Conservation (phyloP, 495 filamentous ascomycete species). For the Friedmanniomyces simplex region DNA sequence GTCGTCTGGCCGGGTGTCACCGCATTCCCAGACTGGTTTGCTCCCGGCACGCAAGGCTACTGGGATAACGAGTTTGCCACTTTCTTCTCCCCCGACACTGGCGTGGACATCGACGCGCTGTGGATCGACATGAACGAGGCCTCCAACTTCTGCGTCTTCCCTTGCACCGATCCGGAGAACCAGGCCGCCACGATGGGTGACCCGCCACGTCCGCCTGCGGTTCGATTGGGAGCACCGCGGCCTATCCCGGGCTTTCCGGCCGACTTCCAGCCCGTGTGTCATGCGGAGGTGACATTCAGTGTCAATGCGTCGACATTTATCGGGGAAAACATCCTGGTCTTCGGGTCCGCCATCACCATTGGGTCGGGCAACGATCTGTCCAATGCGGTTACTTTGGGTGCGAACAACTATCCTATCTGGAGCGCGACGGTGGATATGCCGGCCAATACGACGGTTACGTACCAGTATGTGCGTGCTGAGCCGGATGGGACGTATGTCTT, state of each 20-base stretch:
- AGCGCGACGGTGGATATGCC: conserved; percentile 16
- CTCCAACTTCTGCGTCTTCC: conserved; percentile 58
- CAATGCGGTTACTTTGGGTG: conserved; percentile 4
- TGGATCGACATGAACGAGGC: conserved; percentile 55
- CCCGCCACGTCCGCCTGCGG: conserved; percentile 56
- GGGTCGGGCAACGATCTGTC: conserved; percentile 5
- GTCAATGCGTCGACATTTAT: conserved; percentile 16
- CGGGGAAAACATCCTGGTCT: conserved; percentile 16
- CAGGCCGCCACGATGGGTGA: conserved; percentile 44
- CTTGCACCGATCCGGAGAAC: conserved; percentile 53
- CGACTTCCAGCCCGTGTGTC: conserved; percentile 54
- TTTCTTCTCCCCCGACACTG: conserved; percentile 52
- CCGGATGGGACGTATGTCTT: conserved; percentile 11
- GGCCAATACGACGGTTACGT: conserved; percentile 11
- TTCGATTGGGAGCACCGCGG: conserved; percentile 44
- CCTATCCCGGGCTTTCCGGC: conserved; percentile 60
- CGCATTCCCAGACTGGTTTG: conserved; percentile 59
- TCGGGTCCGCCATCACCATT: conserved; percentile 11
- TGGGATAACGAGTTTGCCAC: conserved; percentile 62
- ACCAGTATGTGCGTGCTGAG: conserved; percentile 13
- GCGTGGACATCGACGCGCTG: conserved; percentile 73
- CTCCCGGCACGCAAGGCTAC: conserved; percentile 51
- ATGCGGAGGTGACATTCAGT: conserved; percentile 16
- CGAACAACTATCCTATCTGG: conserved; percentile 19
- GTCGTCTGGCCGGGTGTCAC: conserved; percentile 64